Conservation (phyloP, 2,329 filamentous ascomycete genomes). For the Pseudogymnoascus sp. region DNA sequence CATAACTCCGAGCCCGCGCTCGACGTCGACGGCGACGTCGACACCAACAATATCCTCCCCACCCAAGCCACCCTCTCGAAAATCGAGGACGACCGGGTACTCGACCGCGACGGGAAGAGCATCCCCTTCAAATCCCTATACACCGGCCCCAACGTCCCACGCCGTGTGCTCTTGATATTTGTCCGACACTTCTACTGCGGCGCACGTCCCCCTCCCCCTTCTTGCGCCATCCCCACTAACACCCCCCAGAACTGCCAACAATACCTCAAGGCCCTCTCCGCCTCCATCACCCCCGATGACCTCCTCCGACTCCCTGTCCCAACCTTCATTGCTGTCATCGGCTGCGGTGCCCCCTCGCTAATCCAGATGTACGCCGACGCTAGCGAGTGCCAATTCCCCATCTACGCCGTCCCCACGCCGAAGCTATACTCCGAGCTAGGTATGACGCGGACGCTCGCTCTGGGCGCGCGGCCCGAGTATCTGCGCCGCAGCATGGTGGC, state of each 20-base stretch:
- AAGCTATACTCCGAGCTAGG: conserved; percentile 48
- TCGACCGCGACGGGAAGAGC: conserved; percentile 27
- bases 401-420: conserved; percentile 50
- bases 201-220: conserved; percentile 18
- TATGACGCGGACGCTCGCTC: conserved; percentile 43
- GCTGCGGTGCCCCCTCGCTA: conserved; percentile 48
- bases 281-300: conserved; percentile 24
- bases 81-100: conserved; percentile 37
- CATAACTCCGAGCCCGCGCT: conserved; percentile 22
- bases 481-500: conserved; percentile 34
- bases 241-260: conserved; percentile 30
- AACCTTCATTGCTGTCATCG: conserved; percentile 44
- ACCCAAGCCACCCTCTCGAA: conserved; percentile 41
- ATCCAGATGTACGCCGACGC: conserved; percentile 45
- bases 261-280: conserved; percentile 27
- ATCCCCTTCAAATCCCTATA: conserved; percentile 30
- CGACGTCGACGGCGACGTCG: conserved; percentile 52
- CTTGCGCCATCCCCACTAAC: background rate
- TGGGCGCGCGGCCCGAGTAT: conserved; percentile 47
- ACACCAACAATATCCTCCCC: conserved; percentile 51
- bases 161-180: conserved; percentile 31
- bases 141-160: conserved; percentile 28
- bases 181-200: conserved; percentile 35
- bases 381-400: conserved; percentile 46
- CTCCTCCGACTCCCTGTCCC: conserved; percentile 28